phyloP scores from a whole-genome alignment of 2,329 filamentous ascomycete genomes.

The Phoma sp. region DNA sequence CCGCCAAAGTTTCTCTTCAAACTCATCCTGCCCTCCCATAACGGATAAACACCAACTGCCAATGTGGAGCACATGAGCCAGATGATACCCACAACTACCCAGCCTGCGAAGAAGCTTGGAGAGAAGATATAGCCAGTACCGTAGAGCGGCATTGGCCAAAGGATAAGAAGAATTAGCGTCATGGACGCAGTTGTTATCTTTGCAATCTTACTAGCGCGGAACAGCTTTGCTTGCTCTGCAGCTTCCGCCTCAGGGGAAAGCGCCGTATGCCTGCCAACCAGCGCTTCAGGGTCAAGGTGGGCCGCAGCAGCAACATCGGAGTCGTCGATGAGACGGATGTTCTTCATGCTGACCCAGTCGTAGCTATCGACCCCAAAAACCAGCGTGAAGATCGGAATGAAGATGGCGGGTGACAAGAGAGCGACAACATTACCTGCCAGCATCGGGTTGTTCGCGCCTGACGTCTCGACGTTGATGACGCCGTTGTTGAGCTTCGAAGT shows the following conservation, averaged over 20 bases:
- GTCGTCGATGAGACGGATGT: conserved; percentile 79
- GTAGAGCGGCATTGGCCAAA: conserved; percentile 94
- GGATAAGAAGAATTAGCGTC: conserved; percentile 73
- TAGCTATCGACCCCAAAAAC: conserved; percentile 75
- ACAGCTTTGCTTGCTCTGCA: conserved; percentile 51
- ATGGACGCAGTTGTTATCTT: conserved; percentile 64
- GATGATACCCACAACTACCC: conserved; percentile 70
- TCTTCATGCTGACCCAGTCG: conserved; percentile 81
- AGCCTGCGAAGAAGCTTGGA: conserved; percentile 80
- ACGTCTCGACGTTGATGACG: conserved; percentile 40
- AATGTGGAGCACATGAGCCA: conserved; percentile 77
- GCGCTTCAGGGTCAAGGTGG: conserved; percentile 65
- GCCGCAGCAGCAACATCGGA: conserved; percentile 69
- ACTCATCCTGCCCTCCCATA: conserved; percentile 67
- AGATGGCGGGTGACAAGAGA: conserved; percentile 74
- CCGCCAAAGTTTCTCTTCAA: conserved; percentile 31
- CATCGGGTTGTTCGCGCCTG: conserved; percentile 81
- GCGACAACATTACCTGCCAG: conserved; percentile 84
- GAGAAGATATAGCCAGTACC: conserved; percentile 80
- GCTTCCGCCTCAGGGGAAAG: conserved; percentile 39
- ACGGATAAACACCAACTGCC: conserved; percentile 79
- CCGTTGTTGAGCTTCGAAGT: conserved; percentile 42
- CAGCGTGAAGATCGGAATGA: conserved; percentile 76
- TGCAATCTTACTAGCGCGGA: conserved; percentile 58
- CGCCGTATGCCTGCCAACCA: conserved; percentile 50